These are phyloP conservation scores for Hysterium pulicare DNA, from an alignment of 2,329 filamentous ascomycete species.

Conservation along the genomic window DNA sequence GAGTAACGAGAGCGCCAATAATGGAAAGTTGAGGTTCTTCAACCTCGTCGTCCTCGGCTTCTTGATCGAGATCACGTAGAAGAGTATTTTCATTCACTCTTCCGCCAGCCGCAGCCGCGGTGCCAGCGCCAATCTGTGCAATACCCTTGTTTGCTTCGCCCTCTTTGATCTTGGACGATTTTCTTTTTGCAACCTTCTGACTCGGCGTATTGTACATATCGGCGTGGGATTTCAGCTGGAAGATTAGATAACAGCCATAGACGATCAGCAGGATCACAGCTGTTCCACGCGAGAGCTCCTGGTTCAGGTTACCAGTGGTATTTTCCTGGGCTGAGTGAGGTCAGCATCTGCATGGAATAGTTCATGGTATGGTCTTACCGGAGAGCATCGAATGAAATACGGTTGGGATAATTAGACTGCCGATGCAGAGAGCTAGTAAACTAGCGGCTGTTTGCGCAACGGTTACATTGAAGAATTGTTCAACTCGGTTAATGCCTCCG, in stretches of 20 bases:
- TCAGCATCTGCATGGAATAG: neutral
- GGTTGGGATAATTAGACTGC: constrained; percentile 82
- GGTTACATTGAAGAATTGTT: constrained; percentile 89
- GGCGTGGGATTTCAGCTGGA: constrained; percentile 85
- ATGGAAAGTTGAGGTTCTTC: constrained; percentile 73
- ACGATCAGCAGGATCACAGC: constrained; percentile 78
- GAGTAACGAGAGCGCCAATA: constrained; percentile 66
- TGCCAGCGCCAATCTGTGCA: constrained; percentile 52
- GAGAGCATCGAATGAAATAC: constrained; percentile 58
- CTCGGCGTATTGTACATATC: constrained; percentile 76
- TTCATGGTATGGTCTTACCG: neutral
- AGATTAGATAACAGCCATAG: constrained; percentile 80
- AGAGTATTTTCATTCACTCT: constrained; percentile 49
- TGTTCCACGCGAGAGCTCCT: constrained; percentile 62
- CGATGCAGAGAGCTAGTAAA: constrained; percentile 73
- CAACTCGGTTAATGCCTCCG: constrained; percentile 70
- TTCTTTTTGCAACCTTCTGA: constrained; percentile 67
- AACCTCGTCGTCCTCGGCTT: constrained; percentile 64
- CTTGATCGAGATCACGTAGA: constrained; percentile 33
- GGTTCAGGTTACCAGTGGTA: constrained; percentile 13
- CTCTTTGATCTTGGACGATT: constrained; percentile 44
- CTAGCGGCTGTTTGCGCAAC: constrained; percentile 88
- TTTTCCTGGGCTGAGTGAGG: neutral
- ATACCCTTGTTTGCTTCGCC: constrained; percentile 50
- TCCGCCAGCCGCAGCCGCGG: constrained; percentile 50